These are phyloP conservation scores for Backusella circina DNA, from an alignment of 192 early-diverging fungal genomes.

Conservation along the genomic window DNA sequence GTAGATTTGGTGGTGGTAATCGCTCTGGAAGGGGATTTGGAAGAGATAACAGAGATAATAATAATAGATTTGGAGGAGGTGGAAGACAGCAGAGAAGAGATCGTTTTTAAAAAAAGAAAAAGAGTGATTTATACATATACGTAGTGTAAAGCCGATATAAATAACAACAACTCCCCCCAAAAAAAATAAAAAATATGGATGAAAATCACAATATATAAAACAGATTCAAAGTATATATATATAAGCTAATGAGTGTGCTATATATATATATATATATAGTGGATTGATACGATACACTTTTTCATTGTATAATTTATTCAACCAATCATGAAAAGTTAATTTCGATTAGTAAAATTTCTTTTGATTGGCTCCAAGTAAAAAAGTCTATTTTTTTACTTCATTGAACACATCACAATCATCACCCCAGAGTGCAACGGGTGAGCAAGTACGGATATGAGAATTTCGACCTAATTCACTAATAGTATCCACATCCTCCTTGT, in stretches of 20 bases:
- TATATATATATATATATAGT: no score
- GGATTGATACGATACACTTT: no score
- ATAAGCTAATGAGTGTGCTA: neutral
- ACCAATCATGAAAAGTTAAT: no score
- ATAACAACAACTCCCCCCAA: neutral
- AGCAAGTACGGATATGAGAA: conserved; percentile 7
- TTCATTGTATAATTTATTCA: no score
- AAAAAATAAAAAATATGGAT: neutral
- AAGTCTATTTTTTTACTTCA: neutral
- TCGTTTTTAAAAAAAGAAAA: neutral
- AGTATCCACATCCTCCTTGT: conserved; percentile 17
- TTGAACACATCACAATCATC: neutral
- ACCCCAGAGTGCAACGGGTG: neutral
- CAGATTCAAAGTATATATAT: no score
- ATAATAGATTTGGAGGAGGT: conserved; percentile 4
- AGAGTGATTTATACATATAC: neutral
- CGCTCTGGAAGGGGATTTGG: neutral
- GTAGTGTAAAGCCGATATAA: neutral
- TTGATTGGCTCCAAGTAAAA: neutral
- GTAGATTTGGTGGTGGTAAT: neutral
- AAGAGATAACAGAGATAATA: neutral
- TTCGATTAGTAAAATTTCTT: neutral
- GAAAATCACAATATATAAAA: neutral
- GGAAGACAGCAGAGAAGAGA: conserved; percentile 7
- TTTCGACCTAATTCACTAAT: conserved; percentile 20